Evolutionary conservation across 768 basidiomycete species (phyloP), one percentile per base, ranked within the genome.

Genomic region (Flagelloscypha sp.): DNA sequence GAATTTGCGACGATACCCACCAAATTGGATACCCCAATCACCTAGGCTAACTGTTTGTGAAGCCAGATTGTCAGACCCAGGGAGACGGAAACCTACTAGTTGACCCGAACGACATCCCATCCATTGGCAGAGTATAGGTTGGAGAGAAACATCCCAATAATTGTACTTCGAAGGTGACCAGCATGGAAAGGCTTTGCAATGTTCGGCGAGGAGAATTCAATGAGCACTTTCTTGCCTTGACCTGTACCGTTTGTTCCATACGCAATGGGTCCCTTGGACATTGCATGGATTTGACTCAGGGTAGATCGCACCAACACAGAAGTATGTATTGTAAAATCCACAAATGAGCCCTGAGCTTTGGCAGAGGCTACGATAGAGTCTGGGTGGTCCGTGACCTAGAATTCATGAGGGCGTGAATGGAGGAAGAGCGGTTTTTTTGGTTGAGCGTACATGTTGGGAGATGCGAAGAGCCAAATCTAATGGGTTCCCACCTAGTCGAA

Each of bases 141-240:
- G 12, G 55, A 45, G 20, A 65, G 44, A 43, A 67, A 61, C 7
- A 62, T 58, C 17, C 63, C 63, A 35, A 65, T 64, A 46, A 65
- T 62, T 19, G 65, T 65, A 20, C 54, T 58, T 23, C 64, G 53
- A 12, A 65, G 49, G 41, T 65, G 62, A 15, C 64, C 58, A 19
- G 58, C 61, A 38, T 65, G 64, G 53, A 67, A 65, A 6, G 63
- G 62, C 39, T 64, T 67, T 8, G 65, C 64, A 38, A 67, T 67
- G 48, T 65, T 65, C 15, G 62, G 64, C 2, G 55, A 59, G 5
- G 57, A 59, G 45, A 59, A 67, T 35, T 67, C 65, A 23, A 60
- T 40, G 17, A 52, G 38, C 10, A 48, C 41, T 20, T 46, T 54
- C 45, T 63, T 62, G 15, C 61, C 63, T 18, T 44, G 27, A 11